phyloP scores from a whole-genome alignment of 306 rosid genomes.

The Hippophae tibetana region DNA sequence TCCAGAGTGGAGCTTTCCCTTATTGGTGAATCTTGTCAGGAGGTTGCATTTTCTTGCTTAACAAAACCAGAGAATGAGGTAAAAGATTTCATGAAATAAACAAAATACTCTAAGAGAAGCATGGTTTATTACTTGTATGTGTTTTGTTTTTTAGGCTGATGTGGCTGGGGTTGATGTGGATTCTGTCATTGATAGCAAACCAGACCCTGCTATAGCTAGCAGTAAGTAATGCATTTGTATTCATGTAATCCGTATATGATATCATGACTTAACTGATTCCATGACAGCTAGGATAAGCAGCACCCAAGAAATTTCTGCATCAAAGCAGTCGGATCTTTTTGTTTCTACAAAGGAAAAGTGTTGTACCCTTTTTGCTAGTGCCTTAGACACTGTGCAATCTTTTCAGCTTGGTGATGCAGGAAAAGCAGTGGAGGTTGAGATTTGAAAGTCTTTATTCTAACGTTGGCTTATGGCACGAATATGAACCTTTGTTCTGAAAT shows the following conservation, averaged over 20 bases:
- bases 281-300: constrained; percentile 8
- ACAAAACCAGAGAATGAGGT: constrained; percentile 26
- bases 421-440: constrained; percentile 27
- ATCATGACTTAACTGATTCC: neutral
- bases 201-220: constrained; percentile 8
- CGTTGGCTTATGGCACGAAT: constrained; percentile 1
- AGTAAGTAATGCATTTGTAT: constrained; percentile 23
- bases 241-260: neutral
- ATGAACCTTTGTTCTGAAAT: constrained; percentile 3
- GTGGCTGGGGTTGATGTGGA: constrained; percentile 13
- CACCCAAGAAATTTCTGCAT: neutral
- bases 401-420: constrained; percentile 20
- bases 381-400: constrained; percentile 14
- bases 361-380: constrained; percentile 1
- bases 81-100: neutral
- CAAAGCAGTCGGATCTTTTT: constrained; percentile 1
- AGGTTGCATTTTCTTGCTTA: constrained; percentile 9
- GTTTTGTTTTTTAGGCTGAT: constrained; percentile 26
- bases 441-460: constrained; percentile 6
- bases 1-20: constrained; percentile 1
- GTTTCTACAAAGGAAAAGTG: constrained; percentile 1
- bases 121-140: neutral
- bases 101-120: too few relatives aligned
- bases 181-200: neutral
- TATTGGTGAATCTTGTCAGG: constrained; percentile 17